phyloP scores from a whole-genome alignment of 352 stramenopile species.

The Thraustochytrium sp. region DNA sequence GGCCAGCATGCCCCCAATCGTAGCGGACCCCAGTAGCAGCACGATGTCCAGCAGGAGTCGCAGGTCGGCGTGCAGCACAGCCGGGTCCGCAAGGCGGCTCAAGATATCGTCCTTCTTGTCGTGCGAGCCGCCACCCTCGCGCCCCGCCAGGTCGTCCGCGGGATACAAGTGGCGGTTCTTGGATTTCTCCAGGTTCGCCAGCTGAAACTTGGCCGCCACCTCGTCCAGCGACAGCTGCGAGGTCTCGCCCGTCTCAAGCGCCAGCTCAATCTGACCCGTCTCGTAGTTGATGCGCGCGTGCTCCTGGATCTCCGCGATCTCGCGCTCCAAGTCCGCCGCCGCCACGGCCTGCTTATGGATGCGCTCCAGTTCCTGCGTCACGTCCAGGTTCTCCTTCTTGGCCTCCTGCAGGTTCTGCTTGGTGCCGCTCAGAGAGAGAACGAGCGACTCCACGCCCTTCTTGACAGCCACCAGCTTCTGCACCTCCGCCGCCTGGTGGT shows the following conservation, averaged over 20 bases:
- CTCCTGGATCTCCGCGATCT: slow-evolving; percentile 39
- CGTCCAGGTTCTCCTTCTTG: slow-evolving; percentile 38
- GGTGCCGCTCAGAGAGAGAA: background rate
- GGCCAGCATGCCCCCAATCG: slow-evolving; percentile 78
- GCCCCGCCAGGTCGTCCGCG: background rate
- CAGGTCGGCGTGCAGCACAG: slow-evolving; percentile 54
- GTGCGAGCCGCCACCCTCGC: background rate
- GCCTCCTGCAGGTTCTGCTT: slow-evolving; percentile 8
- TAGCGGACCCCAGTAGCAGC: slow-evolving; percentile 54
- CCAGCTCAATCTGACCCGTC: slow-evolving; percentile 27
- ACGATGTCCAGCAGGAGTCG: slow-evolving; percentile 56
- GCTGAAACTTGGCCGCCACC: slow-evolving; percentile 27
- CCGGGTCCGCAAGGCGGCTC: slow-evolving; percentile 49
- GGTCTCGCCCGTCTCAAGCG: slow-evolving; percentile 24
- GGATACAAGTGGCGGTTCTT: slow-evolving; percentile 16
- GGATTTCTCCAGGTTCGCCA: slow-evolving; percentile 17
- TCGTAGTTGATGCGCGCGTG: slow-evolving; percentile 38
- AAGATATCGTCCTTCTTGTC: slow-evolving; percentile 34
- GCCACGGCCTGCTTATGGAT: slow-evolving; percentile 27
- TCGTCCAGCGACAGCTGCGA: slow-evolving; percentile 31
- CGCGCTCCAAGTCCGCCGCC: background rate
- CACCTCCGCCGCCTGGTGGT: slow-evolving; percentile 28
- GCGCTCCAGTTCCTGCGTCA: slow-evolving; percentile 24
- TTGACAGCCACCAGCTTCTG: slow-evolving; percentile 27
- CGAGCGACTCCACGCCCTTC: background rate